Evolutionary conservation across 1,284 basidiomycete species (phyloP), one percentile per base, ranked within the genome.

Genomic region (Bjerkandera adusta): DNA sequence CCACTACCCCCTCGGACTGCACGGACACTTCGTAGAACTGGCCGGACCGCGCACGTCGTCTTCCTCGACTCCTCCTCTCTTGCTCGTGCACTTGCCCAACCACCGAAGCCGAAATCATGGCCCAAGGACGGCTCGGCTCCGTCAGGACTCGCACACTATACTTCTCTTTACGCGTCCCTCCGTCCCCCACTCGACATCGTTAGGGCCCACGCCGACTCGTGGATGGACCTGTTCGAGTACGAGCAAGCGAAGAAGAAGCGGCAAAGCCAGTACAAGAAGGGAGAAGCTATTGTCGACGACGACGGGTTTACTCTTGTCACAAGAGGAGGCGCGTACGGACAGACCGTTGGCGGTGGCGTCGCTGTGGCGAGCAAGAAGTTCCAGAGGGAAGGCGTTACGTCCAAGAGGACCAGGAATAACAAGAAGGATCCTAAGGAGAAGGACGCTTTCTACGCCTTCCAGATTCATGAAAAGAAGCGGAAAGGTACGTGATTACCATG

Each of bases 291-390:
- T 47, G 88, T 94, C 38, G 92, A 96, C 64, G 90, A 90, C 53
- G 92, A 96, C 55, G 92, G 92, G 1, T 96, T 95, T 64, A 94
- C 91, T 10, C 77, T 95, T 8, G 92, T 96, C 24, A 89, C 86
- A 20, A 76, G 92, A 24, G 89, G 90, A 7, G 92, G 92, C 5
- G 85, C 86, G 21, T 93, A 92, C 59, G 92, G 92, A 3, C 77
- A 91, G 59, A 91, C 90, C 0, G 68, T 89, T 2, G 89, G 89
- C 26, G 89, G 89, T 7, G 87, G 86, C 1, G 85, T 90, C 15
- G 78, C 72, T 3, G 86, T 93, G 24, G 89, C 89, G 21, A 88
- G 76, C 61, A 86, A 87, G 62, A 67, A 68, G 43, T 91, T 91
- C 70, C 56, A 65, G 54, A 48, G 51, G 29, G 58, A 57, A 29